Percentiles rank a stretch among this genome's conserved stretches.
Evolutionary conservation across 2,329 filamentous ascomycete species (phyloP).

Genomic region (Clonostachys rosea): DNA sequence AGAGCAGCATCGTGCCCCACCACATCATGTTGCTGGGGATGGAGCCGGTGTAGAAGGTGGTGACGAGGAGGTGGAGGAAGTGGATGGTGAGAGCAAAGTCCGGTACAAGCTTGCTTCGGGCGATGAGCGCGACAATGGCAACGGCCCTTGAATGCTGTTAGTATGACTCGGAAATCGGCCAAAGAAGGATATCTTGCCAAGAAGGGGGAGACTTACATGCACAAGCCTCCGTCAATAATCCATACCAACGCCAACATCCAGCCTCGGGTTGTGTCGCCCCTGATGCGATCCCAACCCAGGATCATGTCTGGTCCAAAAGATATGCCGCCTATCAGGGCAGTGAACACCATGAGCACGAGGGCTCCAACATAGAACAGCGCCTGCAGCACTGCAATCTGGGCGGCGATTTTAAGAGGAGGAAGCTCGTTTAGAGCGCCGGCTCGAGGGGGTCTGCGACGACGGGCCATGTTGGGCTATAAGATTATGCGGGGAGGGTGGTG

Average conservation of each 20-base stretch:
- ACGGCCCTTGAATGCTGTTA: conserved; percentile 56
- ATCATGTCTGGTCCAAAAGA: conserved; percentile 48
- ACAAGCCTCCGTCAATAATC: conserved; percentile 49
- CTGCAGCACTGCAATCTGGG: conserved; percentile 55
- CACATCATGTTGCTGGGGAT: conserved; percentile 78
- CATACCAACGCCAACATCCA: conserved; percentile 56
- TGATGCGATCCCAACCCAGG: conserved; percentile 53
- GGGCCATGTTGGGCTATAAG: conserved; percentile 35
- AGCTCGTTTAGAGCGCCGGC: conserved; percentile 56
- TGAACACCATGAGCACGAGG: conserved; percentile 51
- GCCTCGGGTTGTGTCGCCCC: conserved; percentile 58
- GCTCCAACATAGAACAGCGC: conserved; percentile 48
- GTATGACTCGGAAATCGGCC: conserved; percentile 3
- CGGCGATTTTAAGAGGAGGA: conserved; percentile 54
- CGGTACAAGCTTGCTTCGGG: conserved; percentile 87
- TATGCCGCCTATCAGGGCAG: conserved; percentile 51
- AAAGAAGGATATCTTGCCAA: background rate
- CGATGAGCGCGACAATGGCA: conserved; percentile 77
- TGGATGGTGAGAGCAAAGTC: conserved; percentile 92
- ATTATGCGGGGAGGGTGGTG: background rate
- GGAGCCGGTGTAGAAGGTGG: conserved; percentile 71
- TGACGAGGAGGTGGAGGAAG: conserved; percentile 73
- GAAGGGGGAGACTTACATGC: conserved; percentile 31
- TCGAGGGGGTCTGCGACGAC: conserved; percentile 52
- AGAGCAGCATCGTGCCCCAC: conserved; percentile 64